Percentiles rank a stretch among this genome's conserved stretches.
phyloP scores from a whole-genome alignment of 805 yeast species.

The Metschnikowia rubicola region DNA sequence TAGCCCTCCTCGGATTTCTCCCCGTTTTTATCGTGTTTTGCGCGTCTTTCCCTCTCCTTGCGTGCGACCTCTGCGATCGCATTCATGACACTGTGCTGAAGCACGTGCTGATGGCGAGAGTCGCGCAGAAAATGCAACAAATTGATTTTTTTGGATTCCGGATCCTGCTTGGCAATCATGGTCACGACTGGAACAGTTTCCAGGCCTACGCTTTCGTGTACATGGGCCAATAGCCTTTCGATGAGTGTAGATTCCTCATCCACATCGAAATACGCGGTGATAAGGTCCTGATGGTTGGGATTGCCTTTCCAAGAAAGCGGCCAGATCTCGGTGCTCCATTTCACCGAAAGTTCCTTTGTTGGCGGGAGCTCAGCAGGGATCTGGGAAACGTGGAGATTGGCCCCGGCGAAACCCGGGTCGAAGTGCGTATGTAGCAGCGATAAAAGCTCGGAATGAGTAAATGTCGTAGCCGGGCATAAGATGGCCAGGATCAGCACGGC shows the following conservation, averaged over 20 bases:
- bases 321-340: conserved; percentile 75
- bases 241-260: conserved; percentile 34
- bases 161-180: conserved; percentile 57
- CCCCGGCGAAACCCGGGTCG: conserved; percentile 8
- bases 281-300: conserved; percentile 68
- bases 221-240: conserved; percentile 9
- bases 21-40: conserved; percentile 1
- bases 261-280: conserved; percentile 51
- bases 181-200: conserved; percentile 48
- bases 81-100: conserved; percentile 72
- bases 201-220: not conserved
- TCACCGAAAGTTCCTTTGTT: conserved; percentile 58
- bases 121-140: conserved; percentile 41
- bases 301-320: conserved; percentile 94
- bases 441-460: conserved; percentile 22
- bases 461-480: conserved; percentile 42
- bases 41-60: conserved; percentile 43
- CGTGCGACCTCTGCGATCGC: conserved; percentile 66
- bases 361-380: conserved; percentile 66
- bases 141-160: conserved; percentile 21
- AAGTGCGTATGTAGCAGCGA: conserved; percentile 18
- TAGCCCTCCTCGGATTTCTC: conserved; percentile 37
- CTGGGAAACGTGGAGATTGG: conserved; percentile 9
- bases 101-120: conserved; percentile 44
- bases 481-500: conserved; percentile 33